phyloP scores from a whole-genome alignment of 2,329 filamentous ascomycete genomes.

The Rachicladosporium sp. region DNA sequence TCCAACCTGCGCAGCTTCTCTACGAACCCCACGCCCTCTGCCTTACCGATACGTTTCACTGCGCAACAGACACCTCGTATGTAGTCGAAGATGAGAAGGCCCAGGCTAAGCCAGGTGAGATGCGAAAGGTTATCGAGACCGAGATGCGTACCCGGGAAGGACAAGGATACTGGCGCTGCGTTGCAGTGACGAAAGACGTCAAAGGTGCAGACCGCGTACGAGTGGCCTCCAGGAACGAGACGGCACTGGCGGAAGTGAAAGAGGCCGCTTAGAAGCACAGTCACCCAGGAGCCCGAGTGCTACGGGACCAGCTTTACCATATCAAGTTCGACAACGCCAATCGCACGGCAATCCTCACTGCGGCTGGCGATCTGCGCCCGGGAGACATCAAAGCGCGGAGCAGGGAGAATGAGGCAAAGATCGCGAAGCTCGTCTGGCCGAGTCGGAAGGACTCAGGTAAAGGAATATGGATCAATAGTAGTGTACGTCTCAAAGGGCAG shows the following conservation, averaged over 20 bases:
- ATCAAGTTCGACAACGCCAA: constrained; percentile 7
- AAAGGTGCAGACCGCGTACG: constrained; percentile 1
- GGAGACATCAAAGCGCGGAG: constrained; percentile 3
- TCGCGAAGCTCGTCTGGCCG: constrained; percentile 4
- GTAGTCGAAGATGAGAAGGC: constrained; percentile 6
- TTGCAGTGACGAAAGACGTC: constrained; percentile 7
- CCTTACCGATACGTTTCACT: constrained; percentile 5
- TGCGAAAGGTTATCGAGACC: constrained; percentile 4
- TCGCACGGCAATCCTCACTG: constrained; percentile 2
- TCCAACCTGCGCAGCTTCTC: constrained; percentile 4
- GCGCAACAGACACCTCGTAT: constrained; percentile 4
- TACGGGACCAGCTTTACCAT: constrained; percentile 6
- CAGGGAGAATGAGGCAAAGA: constrained; percentile 6
- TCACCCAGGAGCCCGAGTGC: constrained; percentile 1
- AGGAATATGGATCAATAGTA: constrained; percentile 6
- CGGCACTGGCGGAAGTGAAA: constrained; percentile 2
- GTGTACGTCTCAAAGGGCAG: constrained; percentile 3
- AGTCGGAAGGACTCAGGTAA: constrained; percentile 5
- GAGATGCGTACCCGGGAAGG: constrained; percentile 3
- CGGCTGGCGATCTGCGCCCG: constrained; percentile 1
- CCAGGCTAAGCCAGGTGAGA: constrained; percentile 1
- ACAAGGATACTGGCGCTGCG: constrained; percentile 2
- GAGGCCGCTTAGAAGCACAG: constrained; percentile 2
- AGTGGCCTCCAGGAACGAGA: constrained; percentile 3
- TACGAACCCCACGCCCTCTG: constrained; percentile 2